A percentile compares a stretch with the other conserved stretches of the same genome.
These are phyloP conservation scores for Venturiaceae sp. DNA, from an alignment of 2,329 filamentous ascomycete species.

Conservation along the genomic window DNA sequence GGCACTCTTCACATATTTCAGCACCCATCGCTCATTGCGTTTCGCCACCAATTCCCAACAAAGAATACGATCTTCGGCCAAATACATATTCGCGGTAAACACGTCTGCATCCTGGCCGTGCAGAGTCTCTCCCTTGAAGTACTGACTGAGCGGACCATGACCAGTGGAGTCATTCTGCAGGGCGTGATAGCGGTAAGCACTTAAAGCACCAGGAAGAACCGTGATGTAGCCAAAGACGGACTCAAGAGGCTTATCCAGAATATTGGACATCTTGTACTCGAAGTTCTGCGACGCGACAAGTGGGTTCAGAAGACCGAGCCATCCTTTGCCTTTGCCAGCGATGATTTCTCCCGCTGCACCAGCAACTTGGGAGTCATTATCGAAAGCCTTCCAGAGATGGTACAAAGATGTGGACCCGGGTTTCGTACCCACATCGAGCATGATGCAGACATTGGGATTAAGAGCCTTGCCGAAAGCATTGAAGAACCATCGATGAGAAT, in stretches of 20 bases:
- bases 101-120: constrained; percentile 95
- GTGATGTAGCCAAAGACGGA: constrained; percentile 98
- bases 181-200: constrained; percentile 91
- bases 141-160: constrained; percentile 90
- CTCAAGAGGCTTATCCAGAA: constrained; percentile 92
- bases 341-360: constrained; percentile 97
- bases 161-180: constrained; percentile 95
- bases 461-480: constrained; percentile 91
- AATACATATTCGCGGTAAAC: constrained; percentile 94
- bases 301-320: constrained; percentile 78
- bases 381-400: constrained; percentile 97
- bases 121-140: constrained; percentile 97
- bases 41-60: constrained; percentile 97
- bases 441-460: constrained; percentile 91
- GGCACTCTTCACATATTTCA: constrained; percentile 96
- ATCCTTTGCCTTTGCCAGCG: constrained; percentile 83
- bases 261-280: constrained; percentile 99
- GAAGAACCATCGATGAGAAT: constrained; percentile 98
- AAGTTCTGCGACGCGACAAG: constrained; percentile 97
- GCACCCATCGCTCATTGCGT: constrained; percentile 85
- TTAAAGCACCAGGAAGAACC: constrained; percentile 87
- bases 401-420: constrained; percentile 88
- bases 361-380: constrained; percentile 93
- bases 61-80: constrained; percentile 81
- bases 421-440: constrained; percentile 92